Evolutionary conservation across 768 basidiomycete species (phyloP), one percentile per base, ranked within the genome.

Genomic region (Hygrophoropsis aurantiaca): DNA sequence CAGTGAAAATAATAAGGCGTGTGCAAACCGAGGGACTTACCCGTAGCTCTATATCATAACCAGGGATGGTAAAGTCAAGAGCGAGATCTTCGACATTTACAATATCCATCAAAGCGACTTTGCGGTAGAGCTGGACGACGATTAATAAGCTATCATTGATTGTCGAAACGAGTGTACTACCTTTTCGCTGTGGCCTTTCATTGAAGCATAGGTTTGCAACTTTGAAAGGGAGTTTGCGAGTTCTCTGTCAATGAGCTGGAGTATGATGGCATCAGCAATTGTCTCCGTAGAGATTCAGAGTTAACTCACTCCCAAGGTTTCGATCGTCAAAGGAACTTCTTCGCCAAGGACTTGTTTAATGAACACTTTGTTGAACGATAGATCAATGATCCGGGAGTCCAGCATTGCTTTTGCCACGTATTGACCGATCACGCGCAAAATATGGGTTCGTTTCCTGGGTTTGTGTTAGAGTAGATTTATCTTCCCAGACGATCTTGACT

Each of bases 331-430:
- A 11, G 91, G 87, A 21, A 98, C 78, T 30, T 90, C 84, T 54
- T 94, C 89, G 18, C 90, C 92, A 11, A 98, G 80, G 5, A 94
- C 78, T 42, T 90, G 78, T 64, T 90, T 92, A 53, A 98, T 74
- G 78, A 98, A 97, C n/a, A 95, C 72, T 64, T 90, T 92, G 73
- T 93, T 97, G 65, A 98, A 84, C 23, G 90, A 85, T 54, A 98
- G 74, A 64, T 98, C 97, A 68, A 98, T 95, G 61, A 98, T 97
- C 16, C 97, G 82, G 9, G 94, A 97, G 68, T 99, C 97, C 36
- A 98, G 73, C 78, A 98, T 84, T 3, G 95, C 94, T 70, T 97
- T 95, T 8, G 94, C 97, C 20, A 97, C 85, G 67, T 98, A 97
- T 66, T 95, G 91, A 3, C 97, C 97, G 39, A 98, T 84, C 18